Evolutionary conservation across 2,329 filamentous ascomycete species (phyloP).

Genomic region (Westerdykella sp.): DNA sequence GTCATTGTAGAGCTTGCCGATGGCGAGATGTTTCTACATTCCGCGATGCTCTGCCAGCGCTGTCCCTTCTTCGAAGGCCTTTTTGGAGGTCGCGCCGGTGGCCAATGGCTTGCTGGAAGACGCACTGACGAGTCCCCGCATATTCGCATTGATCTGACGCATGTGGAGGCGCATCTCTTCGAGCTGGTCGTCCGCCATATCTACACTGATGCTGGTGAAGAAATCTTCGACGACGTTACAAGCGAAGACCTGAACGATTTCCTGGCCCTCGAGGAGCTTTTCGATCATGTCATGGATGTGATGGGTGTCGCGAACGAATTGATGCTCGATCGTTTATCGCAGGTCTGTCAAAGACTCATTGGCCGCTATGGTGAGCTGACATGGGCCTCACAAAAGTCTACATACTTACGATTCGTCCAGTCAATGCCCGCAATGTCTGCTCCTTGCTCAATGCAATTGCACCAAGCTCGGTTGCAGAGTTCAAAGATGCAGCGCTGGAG

Average conservation of each 20-base stretch:
- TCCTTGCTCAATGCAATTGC: slow-evolving; percentile 79
- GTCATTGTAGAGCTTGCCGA: slow-evolving; percentile 71
- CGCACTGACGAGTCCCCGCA: slow-evolving; percentile 47
- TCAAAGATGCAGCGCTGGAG: slow-evolving; percentile 82
- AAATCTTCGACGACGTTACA: slow-evolving; percentile 74
- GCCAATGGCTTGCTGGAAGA: slow-evolving; percentile 73
- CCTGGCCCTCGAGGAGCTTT: slow-evolving; percentile 64
- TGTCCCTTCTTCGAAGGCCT: slow-evolving; percentile 90
- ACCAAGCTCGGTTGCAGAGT: slow-evolving; percentile 72
- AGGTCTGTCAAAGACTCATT: slow-evolving; percentile 80
- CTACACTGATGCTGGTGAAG: slow-evolving; percentile 74
- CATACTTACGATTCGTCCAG: slow-evolving; percentile 11
- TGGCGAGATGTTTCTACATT: slow-evolving; percentile 66
- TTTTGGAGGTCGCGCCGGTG: slow-evolving; percentile 80
- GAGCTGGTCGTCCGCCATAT: slow-evolving; percentile 71
- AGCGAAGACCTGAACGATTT: slow-evolving; percentile 49
- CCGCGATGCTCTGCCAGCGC: slow-evolving; percentile 69
- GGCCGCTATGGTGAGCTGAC: slow-evolving; percentile 61
- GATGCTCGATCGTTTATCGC: slow-evolving; percentile 86
- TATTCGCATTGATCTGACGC: slow-evolving; percentile 72
- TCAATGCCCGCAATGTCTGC: slow-evolving; percentile 65
- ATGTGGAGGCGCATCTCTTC: slow-evolving; percentile 70
- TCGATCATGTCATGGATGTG: slow-evolving; percentile 85
- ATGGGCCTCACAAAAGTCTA: slow-evolving; percentile 10
- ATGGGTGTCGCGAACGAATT: slow-evolving; percentile 87